Percentiles rank a stretch among this genome's conserved stretches.
Evolutionary conservation across 2,329 filamentous ascomycete species (phyloP).

Genomic region (Domatiomyces catenatus): DNA sequence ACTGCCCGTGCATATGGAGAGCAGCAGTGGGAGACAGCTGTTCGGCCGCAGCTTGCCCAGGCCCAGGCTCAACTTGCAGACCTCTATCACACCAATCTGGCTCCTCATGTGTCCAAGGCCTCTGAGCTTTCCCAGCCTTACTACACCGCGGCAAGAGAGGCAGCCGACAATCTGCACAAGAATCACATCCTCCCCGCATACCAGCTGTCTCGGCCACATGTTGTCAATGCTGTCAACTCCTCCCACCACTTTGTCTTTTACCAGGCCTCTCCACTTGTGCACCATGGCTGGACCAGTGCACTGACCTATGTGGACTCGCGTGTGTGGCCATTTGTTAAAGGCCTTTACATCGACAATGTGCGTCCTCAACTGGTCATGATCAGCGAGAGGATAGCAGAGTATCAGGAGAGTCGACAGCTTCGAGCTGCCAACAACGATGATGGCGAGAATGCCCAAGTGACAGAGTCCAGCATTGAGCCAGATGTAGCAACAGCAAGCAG

Average conservation of each 20-base stretch:
- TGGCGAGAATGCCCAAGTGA: conserved; percentile 37
- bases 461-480: conserved; percentile 17
- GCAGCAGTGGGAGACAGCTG: conserved; percentile 61
- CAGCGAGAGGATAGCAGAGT: conserved; percentile 63
- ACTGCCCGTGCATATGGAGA: conserved; percentile 51
- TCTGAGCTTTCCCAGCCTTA: conserved; percentile 51
- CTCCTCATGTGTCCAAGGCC: conserved; percentile 55
- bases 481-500: conserved; percentile 4
- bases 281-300: conserved; percentile 54
- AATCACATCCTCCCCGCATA: conserved; percentile 63
- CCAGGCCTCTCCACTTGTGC: conserved; percentile 56
- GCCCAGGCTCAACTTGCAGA: conserved; percentile 45
- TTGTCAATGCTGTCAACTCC: conserved; percentile 49
- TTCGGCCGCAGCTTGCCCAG: conserved; percentile 58
- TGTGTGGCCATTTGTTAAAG: conserved; percentile 65
- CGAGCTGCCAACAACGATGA: conserved; percentile 34
- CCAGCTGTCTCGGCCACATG: conserved; percentile 57
- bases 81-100: conserved; percentile 56
- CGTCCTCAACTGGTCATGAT: conserved; percentile 91
- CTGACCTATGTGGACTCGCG: conserved; percentile 56
- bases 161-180: conserved; percentile 53
- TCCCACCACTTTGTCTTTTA: conserved; percentile 52
- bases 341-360: conserved; percentile 78
- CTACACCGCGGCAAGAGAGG: conserved; percentile 49
- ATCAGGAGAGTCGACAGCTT: conserved; percentile 45